These are phyloP conservation scores for Coemansia sp. DNA, from an alignment of 192 early-diverging fungal genomes.

Conservation along the genomic window DNA sequence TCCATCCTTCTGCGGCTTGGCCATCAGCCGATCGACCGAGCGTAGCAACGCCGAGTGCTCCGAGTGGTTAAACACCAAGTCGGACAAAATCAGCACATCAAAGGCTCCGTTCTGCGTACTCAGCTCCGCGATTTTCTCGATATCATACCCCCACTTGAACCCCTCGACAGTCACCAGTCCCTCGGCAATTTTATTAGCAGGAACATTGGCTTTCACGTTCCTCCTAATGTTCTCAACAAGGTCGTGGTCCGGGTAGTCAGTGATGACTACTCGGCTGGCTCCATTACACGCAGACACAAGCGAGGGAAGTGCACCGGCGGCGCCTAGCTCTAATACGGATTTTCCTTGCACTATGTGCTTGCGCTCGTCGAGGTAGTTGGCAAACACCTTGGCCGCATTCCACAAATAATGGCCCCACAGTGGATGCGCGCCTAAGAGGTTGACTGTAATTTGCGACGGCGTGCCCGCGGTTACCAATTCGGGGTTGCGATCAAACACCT, in stretches of 20 bases:
- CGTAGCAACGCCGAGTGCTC: slow-evolving; percentile 76
- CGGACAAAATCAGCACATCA: slow-evolving; percentile 83
- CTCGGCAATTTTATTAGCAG: slow-evolving; percentile 48
- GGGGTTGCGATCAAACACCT: slow-evolving; percentile 57
- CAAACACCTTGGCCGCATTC: slow-evolving; percentile 86
- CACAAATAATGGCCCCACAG: slow-evolving; percentile 89
- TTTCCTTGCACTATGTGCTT: slow-evolving; percentile 63
- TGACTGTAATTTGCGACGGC: slow-evolving; percentile 46
- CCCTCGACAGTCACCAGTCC: slow-evolving; percentile 35
- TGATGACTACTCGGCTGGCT: slow-evolving; percentile 63
- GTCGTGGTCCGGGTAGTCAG: slow-evolving; percentile 62
- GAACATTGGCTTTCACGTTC: slow-evolving; percentile 64
- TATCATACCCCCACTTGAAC: slow-evolving; percentile 49
- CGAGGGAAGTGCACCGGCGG: slow-evolving; percentile 81
- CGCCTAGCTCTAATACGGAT: slow-evolving; percentile 79
- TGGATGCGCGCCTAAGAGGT: slow-evolving; percentile 72
- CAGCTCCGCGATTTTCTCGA: slow-evolving; percentile 27
- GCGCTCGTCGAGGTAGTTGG: slow-evolving; percentile 74
- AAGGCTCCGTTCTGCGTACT: slow-evolving; percentile 35
- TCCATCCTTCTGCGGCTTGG: slow-evolving; percentile 29
- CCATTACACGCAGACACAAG: slow-evolving; percentile 71
- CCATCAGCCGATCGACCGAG: slow-evolving; percentile 64
- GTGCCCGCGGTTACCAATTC: slow-evolving; percentile 27
- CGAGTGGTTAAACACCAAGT: slow-evolving; percentile 90
- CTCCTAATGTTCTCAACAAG: slow-evolving; percentile 75